phyloP scores from a whole-genome alignment of 2,329 filamentous ascomycete genomes.

The Calonectria pseudoturangicola region DNA sequence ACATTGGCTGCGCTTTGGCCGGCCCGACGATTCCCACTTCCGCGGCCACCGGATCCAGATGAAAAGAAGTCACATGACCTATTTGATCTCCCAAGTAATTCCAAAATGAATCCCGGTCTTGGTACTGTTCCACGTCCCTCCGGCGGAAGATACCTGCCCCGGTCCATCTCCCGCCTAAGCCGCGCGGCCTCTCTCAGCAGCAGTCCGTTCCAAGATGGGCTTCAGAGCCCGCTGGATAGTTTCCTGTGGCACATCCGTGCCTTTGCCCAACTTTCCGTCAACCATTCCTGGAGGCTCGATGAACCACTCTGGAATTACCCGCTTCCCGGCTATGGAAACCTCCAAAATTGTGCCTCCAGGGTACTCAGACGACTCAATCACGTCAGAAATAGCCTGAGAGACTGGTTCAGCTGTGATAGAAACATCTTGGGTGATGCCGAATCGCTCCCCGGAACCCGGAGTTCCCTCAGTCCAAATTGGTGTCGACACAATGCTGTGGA shows the following conservation, averaged over 20 bases:
- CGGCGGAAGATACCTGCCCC: neutral
- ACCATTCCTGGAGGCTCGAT: conserved; percentile 27
- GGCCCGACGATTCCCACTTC: no score
- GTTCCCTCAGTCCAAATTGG: conserved; percentile 31
- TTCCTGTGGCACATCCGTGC: conserved; percentile 24
- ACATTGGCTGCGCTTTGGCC: no score
- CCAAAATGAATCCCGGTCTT: no score
- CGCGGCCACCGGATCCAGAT: no score
- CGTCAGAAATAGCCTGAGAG: conserved; percentile 4
- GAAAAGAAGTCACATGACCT: no score
- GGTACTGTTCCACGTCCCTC: neutral
- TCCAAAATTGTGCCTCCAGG: conserved; percentile 26
- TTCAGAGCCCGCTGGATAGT: conserved; percentile 9
- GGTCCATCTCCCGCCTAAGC: neutral
- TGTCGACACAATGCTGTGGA: conserved; percentile 6
- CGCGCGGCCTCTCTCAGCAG: neutral
- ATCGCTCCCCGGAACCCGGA: conserved; percentile 23
- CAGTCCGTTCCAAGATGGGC: conserved; percentile 22
- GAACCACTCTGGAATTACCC: conserved; percentile 29
- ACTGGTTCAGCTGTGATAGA: conserved; percentile 8
- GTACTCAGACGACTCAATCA: conserved; percentile 8
- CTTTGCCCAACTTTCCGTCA: conserved; percentile 19
- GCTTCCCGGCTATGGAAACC: conserved; percentile 17
- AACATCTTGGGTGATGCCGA: conserved; percentile 14
- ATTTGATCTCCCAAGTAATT: no score